Base-by-base conservation (phyloP, 192 early-diverging fungal genomes). In the Coemansia nantahalensis region DNA sequence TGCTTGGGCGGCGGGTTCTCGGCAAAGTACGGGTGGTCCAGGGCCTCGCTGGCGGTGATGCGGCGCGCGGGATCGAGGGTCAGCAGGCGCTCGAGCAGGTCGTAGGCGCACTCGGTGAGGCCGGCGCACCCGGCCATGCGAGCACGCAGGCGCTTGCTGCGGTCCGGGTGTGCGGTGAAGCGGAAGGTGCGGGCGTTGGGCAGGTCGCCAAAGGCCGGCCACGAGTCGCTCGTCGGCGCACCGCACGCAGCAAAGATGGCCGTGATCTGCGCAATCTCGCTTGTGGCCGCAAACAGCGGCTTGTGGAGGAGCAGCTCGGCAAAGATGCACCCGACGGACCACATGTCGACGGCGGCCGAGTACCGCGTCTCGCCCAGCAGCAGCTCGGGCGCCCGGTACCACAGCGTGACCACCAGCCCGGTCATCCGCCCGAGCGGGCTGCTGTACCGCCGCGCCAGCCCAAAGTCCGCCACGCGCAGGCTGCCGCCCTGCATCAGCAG, bases 301-400 rank as follows among this genome's bases (percentile, higher is more conserved):
- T 87, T 80, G 34, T 89, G 88, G 44, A 87, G 85, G 12, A 94
- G 76, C 36, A 99, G 61, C 64, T 99, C 96, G 15, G 82, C 96
- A 82, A 99, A 94, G 22, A 99, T 99, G 59, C 96, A 99, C 4
- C 96, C 96, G 23, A 95, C 82, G 0, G 95, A 84, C 97, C 97
- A 99, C 21, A 99, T 91, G 54, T 99, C 97, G 4, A 97, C 83
- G 0, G 82, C 84, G 5, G 83, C 84, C 11, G 90, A 87, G 64
- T 97, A 99, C 36, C 87, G 74, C 46, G 79, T 83, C 12, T 89
- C 88, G 3, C 91, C 91, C 57, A 97, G 81, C 24, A 99, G 58
- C 1, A 99, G 80, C 59, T 99, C 97, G 0, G 97, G 97, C 1
- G 93, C 80, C 7, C 97, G 83, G 67, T 99, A 99, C 95, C 95